Base-by-base conservation (phyloP, 352 stramenopile genomes). In the Phytophthora crassamura region DNA sequence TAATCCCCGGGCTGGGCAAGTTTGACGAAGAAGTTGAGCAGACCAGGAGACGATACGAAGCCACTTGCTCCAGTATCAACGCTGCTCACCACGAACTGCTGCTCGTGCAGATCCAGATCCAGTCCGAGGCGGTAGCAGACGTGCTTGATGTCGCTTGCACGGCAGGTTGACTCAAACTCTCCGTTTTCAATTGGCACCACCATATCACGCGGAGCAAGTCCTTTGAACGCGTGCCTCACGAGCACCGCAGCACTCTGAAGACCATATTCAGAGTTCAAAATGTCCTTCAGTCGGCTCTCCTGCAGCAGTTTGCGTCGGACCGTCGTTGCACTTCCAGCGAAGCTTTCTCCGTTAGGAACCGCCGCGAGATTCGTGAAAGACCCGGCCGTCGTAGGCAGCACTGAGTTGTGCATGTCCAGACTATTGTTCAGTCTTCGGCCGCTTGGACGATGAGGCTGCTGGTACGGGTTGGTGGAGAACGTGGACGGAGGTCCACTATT, bases 161-260 rank as follows among this genome's bases (percentile, higher is more conserved):
- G 75, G 25, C 85, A 93, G 25, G 78, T 88, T 15, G 81, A 73
- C 49, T 91, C 85, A 38, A 83, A 93, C 38, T 90, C 70, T 8
- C 85, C 82, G 32, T 82, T 88, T 30, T 89, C 79, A 14, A 90
- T 80, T 0, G 81, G 78, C 10, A 91, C 80, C 32, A 90, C 78
- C 64, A 91, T 82, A 45, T 91, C 83, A 1, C 82, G 66, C 1
- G 82, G 62, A 18, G 80, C 74, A 3, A 93, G 56, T 3, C 82
- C 85, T 39, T 93, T 93, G 59, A 91, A 93, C 5, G 82, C 82
- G 16, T 93, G 85, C 10, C 85, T 77, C 3, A 93, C 75, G 6
- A 93, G 61, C 18, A 93, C 76, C 30, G 77, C 82, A 11, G 82
- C 85, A 30, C 82, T 93, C 38, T 86, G 80, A 3, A 75, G 74